Evolutionary conservation across 2,329 filamentous ascomycete genomes (phyloP).

Genomic region (Calonectria ilicicola): DNA sequence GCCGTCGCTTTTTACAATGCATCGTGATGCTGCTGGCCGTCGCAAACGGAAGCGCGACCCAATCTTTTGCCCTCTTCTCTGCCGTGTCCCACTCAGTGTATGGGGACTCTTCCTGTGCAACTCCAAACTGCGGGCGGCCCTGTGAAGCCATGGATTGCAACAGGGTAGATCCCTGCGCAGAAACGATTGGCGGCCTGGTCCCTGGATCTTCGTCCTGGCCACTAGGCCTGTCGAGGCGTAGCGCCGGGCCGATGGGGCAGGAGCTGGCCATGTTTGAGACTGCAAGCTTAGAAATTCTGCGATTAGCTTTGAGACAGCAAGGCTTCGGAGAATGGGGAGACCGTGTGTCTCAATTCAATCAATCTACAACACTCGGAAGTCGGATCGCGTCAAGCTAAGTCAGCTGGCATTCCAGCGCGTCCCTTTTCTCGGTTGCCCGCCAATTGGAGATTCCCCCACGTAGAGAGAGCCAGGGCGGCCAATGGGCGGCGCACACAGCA

Average conservation of each 20-base stretch:
- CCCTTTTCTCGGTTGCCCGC: neutral
- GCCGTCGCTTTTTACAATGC: neutral
- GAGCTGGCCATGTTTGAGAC: constrained; percentile 15
- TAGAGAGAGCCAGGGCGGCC: neutral
- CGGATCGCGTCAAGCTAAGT: neutral
- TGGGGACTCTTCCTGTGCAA: neutral
- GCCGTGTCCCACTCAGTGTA: neutral
- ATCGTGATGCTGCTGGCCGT: constrained; percentile 10
- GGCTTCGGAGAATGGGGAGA: neutral
- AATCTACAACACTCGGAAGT: constrained; percentile 1
- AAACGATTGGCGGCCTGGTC: constrained; percentile 15
- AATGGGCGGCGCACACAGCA: constrained; percentile 18
- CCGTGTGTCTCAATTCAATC: constrained; percentile 11
- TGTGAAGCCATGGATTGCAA: neutral
- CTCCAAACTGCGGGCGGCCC: neutral
- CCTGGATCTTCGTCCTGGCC: neutral
- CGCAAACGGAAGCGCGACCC: constrained; percentile 12
- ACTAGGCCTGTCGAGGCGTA: neutral
- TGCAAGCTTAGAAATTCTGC: neutral
- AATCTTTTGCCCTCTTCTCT: constrained; percentile 2
- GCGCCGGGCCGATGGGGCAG: constrained; percentile 4
- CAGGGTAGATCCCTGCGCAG: constrained; percentile 12
- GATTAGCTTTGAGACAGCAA: constrained; percentile 3
- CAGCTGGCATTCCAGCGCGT: constrained; percentile 14
- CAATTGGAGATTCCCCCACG: neutral